Base-by-base conservation (phyloP, 371 early-diverging fungal genomes). In the Mucor piriformis region DNA sequence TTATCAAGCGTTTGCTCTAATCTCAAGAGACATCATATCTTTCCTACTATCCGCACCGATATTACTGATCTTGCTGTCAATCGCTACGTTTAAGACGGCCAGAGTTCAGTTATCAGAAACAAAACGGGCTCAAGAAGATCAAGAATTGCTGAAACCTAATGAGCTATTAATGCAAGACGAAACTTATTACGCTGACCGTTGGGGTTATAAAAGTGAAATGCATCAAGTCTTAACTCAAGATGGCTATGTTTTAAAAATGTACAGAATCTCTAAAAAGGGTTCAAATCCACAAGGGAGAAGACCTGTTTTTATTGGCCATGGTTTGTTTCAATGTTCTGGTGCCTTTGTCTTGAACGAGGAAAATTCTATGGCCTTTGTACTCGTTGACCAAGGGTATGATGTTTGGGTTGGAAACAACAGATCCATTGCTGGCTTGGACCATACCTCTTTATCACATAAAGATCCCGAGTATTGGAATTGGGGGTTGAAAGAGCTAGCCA, bases 271-370 rank as follows among this genome's bases (percentile, higher is more conserved):
- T n/a, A 64, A 61, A 60, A 57, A 70, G 33, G 62, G 43, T 12
- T 21, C 23, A 5, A 20, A 51, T 44, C 57, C 56, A 20, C 54
- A 29, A 51, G 63, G 48, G 18, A 72, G 55, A 37, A 54, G n/a
- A 12, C 79, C 85, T 12, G 73, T 86, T 24, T 48, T 86, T 16
- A 57, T 84, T 7, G 77, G 82, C 38, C 87, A 86, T 66, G 86
- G 86, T 16, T 63, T 86, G n/a, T 83, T 86, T 55, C 86, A 86
- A 62, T 76, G 79, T 48, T 71, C 77, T 16, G 87, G 87, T 10
- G 83, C 75, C 3, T 86, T 80, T 69, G 68, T 82, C 11, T 55
- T 79, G 21, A 83, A 73, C 49, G 83, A 83, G 37, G 63, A 72
- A 7, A 34, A 64, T n/a, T 83, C 83, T 0, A 40, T 86, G 16